These are phyloP conservation scores for Aciculosporium take DNA, from an alignment of 2,329 filamentous ascomycete genomes.

Conservation along the genomic window DNA sequence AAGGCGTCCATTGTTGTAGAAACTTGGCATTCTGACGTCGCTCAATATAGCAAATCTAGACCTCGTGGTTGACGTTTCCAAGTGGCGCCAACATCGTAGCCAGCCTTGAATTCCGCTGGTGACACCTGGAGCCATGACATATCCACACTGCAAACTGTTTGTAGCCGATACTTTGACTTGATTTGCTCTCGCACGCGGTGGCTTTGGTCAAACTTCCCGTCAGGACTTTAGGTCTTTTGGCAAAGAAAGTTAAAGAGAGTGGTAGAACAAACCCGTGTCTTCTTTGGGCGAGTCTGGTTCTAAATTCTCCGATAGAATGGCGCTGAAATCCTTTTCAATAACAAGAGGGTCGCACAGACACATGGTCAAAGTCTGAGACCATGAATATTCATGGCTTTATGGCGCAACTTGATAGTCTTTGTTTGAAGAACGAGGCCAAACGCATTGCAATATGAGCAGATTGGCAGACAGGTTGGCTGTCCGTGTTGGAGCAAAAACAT, in stretches of 20 bases:
- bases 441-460: neutral
- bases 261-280: neutral
- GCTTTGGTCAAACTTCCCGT: neutral
- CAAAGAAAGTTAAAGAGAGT: neutral
- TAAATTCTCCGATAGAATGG: conserved; percentile 6
- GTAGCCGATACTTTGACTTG: conserved; percentile 1
- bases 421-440: neutral
- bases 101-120: neutral
- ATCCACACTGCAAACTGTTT: neutral
- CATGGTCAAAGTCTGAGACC: conserved; percentile 3
- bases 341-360: conserved; percentile 3
- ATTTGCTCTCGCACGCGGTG: neutral
- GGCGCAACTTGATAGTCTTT: neutral
- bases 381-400: too few species aligned
- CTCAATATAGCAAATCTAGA: neutral
- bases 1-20: neutral
- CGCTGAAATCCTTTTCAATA: conserved; percentile 4
- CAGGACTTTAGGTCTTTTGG: neutral
- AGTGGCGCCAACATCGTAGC: neutral
- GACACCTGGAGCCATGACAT: conserved; percentile 1
- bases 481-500: too few species aligned
- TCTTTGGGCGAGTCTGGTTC: neutral
- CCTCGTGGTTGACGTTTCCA: neutral
- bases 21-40: neutral
- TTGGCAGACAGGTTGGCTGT: neutral